These are phyloP conservation scores for Pythium guiyangense DNA, from an alignment of 352 stramenopile species.

Conservation along the genomic window DNA sequence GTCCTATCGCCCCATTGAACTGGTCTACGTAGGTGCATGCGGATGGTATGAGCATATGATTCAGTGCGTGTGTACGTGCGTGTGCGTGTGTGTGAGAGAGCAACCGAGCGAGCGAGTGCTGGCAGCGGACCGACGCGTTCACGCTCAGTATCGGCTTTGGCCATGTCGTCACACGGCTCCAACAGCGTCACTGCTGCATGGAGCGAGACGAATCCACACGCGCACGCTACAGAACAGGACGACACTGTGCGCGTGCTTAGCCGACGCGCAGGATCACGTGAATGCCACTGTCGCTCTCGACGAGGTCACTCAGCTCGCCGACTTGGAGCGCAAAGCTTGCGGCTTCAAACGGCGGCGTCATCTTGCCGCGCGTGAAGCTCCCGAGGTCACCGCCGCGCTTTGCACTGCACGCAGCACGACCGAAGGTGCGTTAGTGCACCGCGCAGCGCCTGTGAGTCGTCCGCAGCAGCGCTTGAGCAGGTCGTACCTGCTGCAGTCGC, in stretches of 20 bases:
- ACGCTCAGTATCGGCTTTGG: no score
- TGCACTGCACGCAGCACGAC: constrained; percentile 33
- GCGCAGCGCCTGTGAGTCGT: background rate
- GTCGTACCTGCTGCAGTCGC: constrained; percentile 80
- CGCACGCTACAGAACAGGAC: constrained; percentile 4
- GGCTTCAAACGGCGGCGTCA: constrained; percentile 91
- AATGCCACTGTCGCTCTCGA: constrained; percentile 95
- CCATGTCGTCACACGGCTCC: no score
- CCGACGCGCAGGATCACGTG: constrained; percentile 95
- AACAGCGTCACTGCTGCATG: no score
- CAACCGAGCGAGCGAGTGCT: no score
- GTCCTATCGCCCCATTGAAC: no score
- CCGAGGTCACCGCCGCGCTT: constrained; percentile 91
- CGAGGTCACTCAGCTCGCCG: constrained; percentile 92
- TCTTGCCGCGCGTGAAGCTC: constrained; percentile 86
- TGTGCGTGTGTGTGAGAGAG: no score
- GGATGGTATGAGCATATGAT: no score
- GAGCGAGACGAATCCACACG: background rate
- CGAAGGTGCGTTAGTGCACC: background rate
- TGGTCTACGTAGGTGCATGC: background rate
- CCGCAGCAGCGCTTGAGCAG: no score
- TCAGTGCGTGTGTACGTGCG: no score
- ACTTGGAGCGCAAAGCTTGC: constrained; percentile 91
- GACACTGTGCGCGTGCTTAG: constrained; percentile 19
- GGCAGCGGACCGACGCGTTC: no score